Evolutionary conservation across 2,329 filamentous ascomycete species (phyloP), one percentile per base, ranked within the genome.

Genomic region (Bisporella sp.): DNA sequence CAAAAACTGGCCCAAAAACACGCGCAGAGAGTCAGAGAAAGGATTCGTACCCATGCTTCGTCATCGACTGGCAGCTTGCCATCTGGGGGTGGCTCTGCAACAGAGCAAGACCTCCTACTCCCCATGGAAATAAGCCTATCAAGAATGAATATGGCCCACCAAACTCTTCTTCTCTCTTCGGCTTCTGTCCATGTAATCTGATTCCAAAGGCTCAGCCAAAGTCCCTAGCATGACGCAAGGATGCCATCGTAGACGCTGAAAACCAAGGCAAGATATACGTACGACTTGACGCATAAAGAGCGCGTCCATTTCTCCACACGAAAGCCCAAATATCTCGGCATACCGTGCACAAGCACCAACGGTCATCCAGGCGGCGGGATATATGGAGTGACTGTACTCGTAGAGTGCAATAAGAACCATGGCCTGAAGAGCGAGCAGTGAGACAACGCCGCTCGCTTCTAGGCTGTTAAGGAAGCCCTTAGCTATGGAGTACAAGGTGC

Each of bases 291-390:
- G 67, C 4, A 76, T 57, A 42, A 74, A 61, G 44, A 64, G 55
- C 32, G 64, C 65, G 21, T 66, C 64, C 42, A 63, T 60, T 28
- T 57, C 58, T 69, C 66, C 60, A 5, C 64, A 59, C 32, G 64
- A 59, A 29, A 62, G 60, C 6, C 67, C 67, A 5, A 76, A 57
- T 43, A 74, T 60, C 45, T 65, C 54, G 31, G 63, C 67, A 55
- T 76, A 73, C 48, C 73, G 62, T 21, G 70, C 65, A 58, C 71
- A 73, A 57, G 65, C 63, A 2, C 70, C 73, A 5, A 73, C 65
- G 1, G 71, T 71, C 61, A 76, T 71, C 66, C 71, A 77, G 11
- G 72, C 73, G 8, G 72, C 70, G 3, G 75, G 74, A 54, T 76
- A 76, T 45, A 77, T 71, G 4, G 66, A 69, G 53, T 77, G 74